Conservation (phyloP, 192 early-diverging fungal species). For the Anaeromyces robustus region DNA sequence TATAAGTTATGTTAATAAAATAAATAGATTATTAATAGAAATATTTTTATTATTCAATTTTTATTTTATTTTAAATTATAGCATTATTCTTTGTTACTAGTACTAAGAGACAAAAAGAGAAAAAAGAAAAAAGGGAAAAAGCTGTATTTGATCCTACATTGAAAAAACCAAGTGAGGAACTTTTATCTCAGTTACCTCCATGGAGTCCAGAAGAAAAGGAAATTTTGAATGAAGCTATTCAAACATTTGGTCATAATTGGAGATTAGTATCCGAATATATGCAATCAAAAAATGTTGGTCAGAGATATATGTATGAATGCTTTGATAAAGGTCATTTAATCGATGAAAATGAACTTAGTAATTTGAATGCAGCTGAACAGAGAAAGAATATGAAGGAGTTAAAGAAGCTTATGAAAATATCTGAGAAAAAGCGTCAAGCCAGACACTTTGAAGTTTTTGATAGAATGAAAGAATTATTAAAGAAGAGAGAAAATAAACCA, state of each 20-base stretch:
- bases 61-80: neutral
- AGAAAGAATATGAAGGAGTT: neutral
- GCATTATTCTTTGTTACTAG: neutral
- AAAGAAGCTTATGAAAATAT: neutral
- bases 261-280: neutral
- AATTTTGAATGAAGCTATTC: neutral
- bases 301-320: neutral
- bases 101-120: neutral
- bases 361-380: neutral
- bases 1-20: too few species aligned
- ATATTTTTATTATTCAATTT: too few species aligned
- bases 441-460: neutral
- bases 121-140: neutral
- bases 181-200: neutral
- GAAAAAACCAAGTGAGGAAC: neutral
- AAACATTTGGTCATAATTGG: neutral
- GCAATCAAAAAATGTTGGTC: neutral
- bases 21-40: too few species aligned
- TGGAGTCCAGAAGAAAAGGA: neutral
- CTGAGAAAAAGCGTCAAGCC: neutral
- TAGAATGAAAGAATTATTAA: neutral
- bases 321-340: neutral
- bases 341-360: neutral
- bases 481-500: neutral
- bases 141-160: neutral